These are phyloP conservation scores for Collariella sp. DNA, from an alignment of 495 filamentous ascomycete species.

Conservation along the genomic window DNA sequence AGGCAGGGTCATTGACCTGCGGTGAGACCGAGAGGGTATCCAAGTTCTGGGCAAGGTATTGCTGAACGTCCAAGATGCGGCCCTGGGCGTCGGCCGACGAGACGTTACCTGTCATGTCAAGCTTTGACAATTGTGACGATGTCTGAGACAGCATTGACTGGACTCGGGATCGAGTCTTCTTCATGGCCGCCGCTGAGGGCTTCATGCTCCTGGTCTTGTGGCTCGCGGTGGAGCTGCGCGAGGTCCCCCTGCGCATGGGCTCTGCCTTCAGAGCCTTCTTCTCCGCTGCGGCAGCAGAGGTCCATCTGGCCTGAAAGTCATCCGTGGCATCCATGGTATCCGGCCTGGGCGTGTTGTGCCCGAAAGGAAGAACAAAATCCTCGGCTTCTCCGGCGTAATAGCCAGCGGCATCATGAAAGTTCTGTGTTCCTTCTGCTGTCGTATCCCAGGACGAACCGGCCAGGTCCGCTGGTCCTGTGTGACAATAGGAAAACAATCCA, in stretches of 20 bases:
- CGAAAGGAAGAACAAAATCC: conserved; percentile 41
- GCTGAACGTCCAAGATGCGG: conserved; percentile 38
- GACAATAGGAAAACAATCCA: conserved; percentile 46
- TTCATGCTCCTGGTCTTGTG: conserved; percentile 41
- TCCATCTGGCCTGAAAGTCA: conserved; percentile 40
- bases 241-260: conserved; percentile 41
- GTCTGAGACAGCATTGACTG: conserved; percentile 37
- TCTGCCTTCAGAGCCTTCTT: conserved; percentile 33
- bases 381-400: conserved; percentile 37
- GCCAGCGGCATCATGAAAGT: conserved; percentile 36
- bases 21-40: conserved; percentile 37
- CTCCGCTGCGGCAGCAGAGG: conserved; percentile 26
- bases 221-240: conserved; percentile 40
- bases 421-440: conserved; percentile 46
- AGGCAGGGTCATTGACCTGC: conserved; percentile 26
- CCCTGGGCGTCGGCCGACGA: conserved; percentile 23
- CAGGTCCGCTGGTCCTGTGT: conserved; percentile 46
- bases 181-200: conserved; percentile 27
- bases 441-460: conserved; percentile 43
- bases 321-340: conserved; percentile 39
- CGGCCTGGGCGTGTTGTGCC: conserved; percentile 43
- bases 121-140: conserved; percentile 39
- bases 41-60: conserved; percentile 40
- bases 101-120: conserved; percentile 43
- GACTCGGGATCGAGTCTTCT: conserved; percentile 38